Percentiles rank a stretch among this genome's conserved stretches.
Evolutionary conservation across 257 asterid species (phyloP).

Genomic region (Avicennia marina): DNA sequence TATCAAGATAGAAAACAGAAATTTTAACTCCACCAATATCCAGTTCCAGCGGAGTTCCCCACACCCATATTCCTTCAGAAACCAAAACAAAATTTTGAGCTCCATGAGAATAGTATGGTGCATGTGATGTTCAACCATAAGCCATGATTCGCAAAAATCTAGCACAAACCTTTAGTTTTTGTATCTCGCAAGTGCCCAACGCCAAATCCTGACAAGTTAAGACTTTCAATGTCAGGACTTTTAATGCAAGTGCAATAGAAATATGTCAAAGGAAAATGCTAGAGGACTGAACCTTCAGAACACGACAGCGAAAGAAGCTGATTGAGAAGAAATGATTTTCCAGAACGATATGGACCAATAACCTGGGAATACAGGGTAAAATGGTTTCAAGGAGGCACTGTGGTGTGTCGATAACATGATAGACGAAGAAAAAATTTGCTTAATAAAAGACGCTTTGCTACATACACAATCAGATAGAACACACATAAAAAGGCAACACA

Average conservation of each 20-base stretch:
- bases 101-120: background rate
- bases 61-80: constrained; percentile 85
- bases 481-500: too few relatives aligned
- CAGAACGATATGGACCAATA: constrained; percentile 98
- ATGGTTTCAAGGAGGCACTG: too few relatives aligned
- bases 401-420: too few relatives aligned
- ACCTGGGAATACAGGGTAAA: constrained; percentile 42
- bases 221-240: constrained; percentile 17
- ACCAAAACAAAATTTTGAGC: constrained; percentile 7
- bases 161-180: constrained; percentile 77
- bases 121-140: background rate
- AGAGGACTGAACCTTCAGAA: constrained; percentile 59
- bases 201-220: constrained; percentile 72
- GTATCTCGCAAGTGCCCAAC: constrained; percentile 99
- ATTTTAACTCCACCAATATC: constrained; percentile 76
- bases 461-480: too few relatives aligned
- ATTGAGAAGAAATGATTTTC: constrained; percentile 92
- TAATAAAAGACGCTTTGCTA: too few relatives aligned
- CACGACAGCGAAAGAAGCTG: constrained; percentile 97
- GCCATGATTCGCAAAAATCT: constrained; percentile 6
- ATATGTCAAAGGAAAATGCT: background rate
- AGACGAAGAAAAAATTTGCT: too few relatives aligned
- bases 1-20: constrained; percentile 90
- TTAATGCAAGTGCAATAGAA: background rate
- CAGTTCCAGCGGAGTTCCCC: constrained; percentile 84